Evolutionary conservation across 2,329 filamentous ascomycete genomes (phyloP).

Genomic region (Phaeosphaeriaceae sp.): DNA sequence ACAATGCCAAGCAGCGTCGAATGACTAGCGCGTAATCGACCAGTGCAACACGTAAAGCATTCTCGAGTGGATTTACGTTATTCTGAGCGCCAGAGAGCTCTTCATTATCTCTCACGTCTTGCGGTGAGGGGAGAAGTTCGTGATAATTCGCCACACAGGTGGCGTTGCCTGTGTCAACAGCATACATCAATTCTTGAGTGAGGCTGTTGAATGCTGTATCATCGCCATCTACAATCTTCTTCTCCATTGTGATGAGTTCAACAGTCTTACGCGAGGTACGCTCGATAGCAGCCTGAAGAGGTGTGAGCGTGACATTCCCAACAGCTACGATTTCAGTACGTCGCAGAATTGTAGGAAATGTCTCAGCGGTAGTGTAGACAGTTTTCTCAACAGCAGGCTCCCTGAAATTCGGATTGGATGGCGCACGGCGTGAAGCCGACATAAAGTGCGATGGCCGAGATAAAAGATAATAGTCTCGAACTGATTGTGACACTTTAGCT

Average conservation of each 20-base stretch:
- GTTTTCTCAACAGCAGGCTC: conserved; percentile 84
- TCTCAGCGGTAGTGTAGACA: conserved; percentile 80
- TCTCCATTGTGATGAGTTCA: conserved; percentile 79
- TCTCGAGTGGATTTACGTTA: conserved; percentile 66
- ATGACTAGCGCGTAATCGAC: conserved; percentile 89
- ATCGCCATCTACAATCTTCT: conserved; percentile 74
- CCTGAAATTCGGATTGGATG: conserved; percentile 67
- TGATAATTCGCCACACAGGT: conserved; percentile 81
- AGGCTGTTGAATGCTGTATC: conserved; percentile 72
- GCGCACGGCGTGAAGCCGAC: conserved; percentile 73
- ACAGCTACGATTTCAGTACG: conserved; percentile 81
- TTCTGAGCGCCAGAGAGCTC: conserved; percentile 46
- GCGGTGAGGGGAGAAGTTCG: conserved; percentile 66
- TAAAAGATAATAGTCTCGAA: conserved; percentile 85
- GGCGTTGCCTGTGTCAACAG: conserved; percentile 76
- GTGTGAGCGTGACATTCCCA: conserved; percentile 70
- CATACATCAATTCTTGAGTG: conserved; percentile 76
- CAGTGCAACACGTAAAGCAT: conserved; percentile 81
- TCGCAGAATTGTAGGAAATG: conserved; percentile 89
- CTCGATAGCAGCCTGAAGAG: conserved; percentile 88
- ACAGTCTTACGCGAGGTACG: conserved; percentile 89
- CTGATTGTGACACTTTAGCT: conserved; percentile 79
- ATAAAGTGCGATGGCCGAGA: conserved; percentile 81
- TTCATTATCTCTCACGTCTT: conserved; percentile 40
- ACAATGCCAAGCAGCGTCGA: conserved; percentile 77